A percentile compares a stretch with the other conserved stretches of the same genome.
Conservation (phyloP, 768 basidiomycete genomes). For the Lentinus brumalis region DNA sequence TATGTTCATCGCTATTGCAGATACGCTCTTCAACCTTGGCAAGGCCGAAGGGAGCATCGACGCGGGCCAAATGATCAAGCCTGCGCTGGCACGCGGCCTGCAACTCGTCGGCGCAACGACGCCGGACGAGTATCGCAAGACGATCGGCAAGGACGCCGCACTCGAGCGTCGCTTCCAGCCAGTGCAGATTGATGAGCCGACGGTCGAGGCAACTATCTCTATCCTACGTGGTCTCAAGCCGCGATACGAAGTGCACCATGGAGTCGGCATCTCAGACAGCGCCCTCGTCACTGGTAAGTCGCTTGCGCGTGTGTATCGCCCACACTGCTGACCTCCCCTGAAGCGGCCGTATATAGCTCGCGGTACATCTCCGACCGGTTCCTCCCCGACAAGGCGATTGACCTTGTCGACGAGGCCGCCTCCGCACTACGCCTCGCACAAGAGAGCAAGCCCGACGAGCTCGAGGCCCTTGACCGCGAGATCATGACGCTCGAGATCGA, state of each 20-base stretch:
- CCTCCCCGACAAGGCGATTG: conserved; percentile 90
- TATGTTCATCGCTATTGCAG: conserved; percentile 33
- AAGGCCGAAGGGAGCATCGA: conserved; percentile 92
- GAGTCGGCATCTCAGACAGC: conserved; percentile 87
- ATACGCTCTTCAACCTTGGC: conserved; percentile 83
- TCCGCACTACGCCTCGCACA: conserved; percentile 85
- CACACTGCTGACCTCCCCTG: background rate
- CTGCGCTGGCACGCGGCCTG: conserved; percentile 83
- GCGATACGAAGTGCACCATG: conserved; percentile 89
- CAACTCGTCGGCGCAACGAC: conserved; percentile 92
- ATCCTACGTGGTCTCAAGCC: conserved; percentile 87
- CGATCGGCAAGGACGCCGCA: conserved; percentile 71
- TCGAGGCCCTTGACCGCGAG: conserved; percentile 81
- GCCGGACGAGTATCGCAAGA: conserved; percentile 46
- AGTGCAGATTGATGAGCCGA: conserved; percentile 85
- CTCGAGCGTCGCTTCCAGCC: conserved; percentile 92
- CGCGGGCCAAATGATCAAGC: conserved; percentile 93
- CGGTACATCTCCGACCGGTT: conserved; percentile 87
- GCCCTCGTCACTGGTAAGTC: conserved; percentile 78
- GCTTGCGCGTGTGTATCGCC: background rate
- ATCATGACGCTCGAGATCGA: conserved; percentile 90
- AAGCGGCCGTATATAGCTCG: conserved; percentile 82
- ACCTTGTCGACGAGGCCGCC: conserved; percentile 92
- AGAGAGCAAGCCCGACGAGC: conserved; percentile 83
- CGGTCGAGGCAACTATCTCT: conserved; percentile 80